Evolutionary conservation across 495 filamentous ascomycete species (phyloP).

Genomic region (Neurospora sp.): DNA sequence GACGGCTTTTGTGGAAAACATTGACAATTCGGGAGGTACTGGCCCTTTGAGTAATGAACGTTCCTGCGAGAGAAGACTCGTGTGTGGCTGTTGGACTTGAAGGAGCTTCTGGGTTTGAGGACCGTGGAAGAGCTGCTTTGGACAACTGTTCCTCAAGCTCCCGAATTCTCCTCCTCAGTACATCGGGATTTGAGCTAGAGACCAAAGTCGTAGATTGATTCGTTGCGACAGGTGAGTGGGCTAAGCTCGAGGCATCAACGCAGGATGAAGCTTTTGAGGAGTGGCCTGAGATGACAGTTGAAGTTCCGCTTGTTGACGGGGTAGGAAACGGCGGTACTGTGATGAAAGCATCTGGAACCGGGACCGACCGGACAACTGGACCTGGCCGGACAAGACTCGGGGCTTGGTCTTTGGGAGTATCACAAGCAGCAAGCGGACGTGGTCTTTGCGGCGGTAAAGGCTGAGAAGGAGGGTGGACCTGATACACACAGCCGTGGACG

Average conservation of each 20-base stretch:
- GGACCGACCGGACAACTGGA: slow-evolving; percentile 3
- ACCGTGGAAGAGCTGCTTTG: slow-evolving; percentile 11
- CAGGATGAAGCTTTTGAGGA: not conserved
- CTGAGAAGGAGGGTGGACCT: not conserved
- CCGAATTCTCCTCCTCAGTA: slow-evolving; percentile 26
- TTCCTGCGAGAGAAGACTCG: slow-evolving; percentile 9
- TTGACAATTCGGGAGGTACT: slow-evolving; percentile 17
- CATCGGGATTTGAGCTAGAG: slow-evolving; percentile 27
- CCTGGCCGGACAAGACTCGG: not conserved
- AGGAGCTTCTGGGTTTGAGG: slow-evolving; percentile 1
- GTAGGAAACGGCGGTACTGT: not conserved
- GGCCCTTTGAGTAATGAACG: slow-evolving; percentile 9
- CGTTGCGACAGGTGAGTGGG: slow-evolving; percentile 24
- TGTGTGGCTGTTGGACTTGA: not conserved
- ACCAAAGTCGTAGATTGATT: not conserved
- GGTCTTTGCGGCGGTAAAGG: not conserved
- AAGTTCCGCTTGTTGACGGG: not conserved
- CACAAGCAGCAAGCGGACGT: slow-evolving; percentile 10
- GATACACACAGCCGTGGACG: slow-evolving; percentile 30
- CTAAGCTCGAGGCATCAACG: slow-evolving; percentile 12
- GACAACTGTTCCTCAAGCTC: slow-evolving; percentile 39
- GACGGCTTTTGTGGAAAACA: slow-evolving; percentile 42
- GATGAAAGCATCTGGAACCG: not conserved
- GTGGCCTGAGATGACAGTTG: not conserved
- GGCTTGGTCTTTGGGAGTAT: not conserved